Percentiles rank a stretch among this genome's conserved stretches.
These are phyloP conservation scores for Scleroderma bovista DNA, from an alignment of 768 basidiomycete genomes.

Conservation along the genomic window DNA sequence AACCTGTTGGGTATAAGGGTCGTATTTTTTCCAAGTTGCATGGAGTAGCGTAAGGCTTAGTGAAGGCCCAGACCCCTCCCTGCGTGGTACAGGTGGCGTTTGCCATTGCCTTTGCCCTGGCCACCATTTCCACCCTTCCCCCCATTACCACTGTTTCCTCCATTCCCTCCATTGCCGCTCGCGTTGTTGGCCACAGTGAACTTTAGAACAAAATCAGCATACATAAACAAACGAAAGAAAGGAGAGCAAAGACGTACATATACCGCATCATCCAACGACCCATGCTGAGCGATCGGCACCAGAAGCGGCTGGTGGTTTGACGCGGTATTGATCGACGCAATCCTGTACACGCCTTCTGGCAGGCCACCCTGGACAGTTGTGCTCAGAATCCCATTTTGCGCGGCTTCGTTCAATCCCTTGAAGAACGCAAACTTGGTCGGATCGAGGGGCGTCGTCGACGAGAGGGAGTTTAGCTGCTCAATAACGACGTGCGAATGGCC, in stretches of 20 bases:
- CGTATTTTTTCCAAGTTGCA: too few relatives aligned
- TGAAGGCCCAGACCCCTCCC: conserved; percentile 9
- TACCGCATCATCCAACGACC: conserved; percentile 51
- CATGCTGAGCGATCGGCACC: conserved; percentile 57
- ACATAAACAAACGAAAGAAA: background rate
- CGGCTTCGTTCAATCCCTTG: conserved; percentile 41
- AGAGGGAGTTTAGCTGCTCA: conserved; percentile 37
- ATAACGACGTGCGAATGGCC: conserved; percentile 59
- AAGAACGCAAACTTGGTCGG: conserved; percentile 54
- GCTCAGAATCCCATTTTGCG: conserved; percentile 43
- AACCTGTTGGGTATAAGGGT: too few relatives aligned
- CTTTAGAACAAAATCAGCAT: conserved; percentile 15
- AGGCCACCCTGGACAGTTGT: conserved; percentile 51
- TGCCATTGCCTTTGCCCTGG: background rate
- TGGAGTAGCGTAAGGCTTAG: background rate
- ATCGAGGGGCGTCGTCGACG: conserved; percentile 43
- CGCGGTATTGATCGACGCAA: conserved; percentile 52
- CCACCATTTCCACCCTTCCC: background rate
- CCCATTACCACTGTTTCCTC: background rate
- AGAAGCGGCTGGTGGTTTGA: conserved; percentile 56
- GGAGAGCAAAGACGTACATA: conserved; percentile 39
- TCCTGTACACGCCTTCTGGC: conserved; percentile 51
- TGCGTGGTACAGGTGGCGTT: conserved; percentile 19
- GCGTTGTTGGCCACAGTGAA: conserved; percentile 27
- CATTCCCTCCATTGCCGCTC: conserved; percentile 2